phyloP scores from a whole-genome alignment of 441 rosid genomes.

The Pelargonium australe region DNA sequence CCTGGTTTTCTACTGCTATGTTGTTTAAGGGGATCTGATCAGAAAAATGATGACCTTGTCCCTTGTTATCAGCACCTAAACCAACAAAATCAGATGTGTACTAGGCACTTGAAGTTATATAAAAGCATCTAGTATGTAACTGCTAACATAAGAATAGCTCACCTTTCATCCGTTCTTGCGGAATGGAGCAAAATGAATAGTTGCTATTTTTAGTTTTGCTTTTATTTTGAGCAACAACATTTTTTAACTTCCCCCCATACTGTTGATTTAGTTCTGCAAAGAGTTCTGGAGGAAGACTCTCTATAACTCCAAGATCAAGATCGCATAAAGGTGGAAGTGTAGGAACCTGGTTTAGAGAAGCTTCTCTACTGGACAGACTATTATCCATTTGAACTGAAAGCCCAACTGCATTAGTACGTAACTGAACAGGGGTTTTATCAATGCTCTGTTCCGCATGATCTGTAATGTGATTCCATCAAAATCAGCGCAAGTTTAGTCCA shows the following conservation, averaged over 20 bases:
- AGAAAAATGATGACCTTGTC: conserved; percentile 23
- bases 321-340: conserved; percentile 57
- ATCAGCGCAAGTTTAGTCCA: conserved; percentile 5
- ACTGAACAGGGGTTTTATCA: conserved; percentile 29
- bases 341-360: conserved; percentile 26
- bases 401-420: conserved; percentile 23
- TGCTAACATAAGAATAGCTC: conserved; percentile 19
- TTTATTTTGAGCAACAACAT: conserved; percentile 45
- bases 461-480: conserved; percentile 28
- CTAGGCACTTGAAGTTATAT: conserved; percentile 19
- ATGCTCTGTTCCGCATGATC: conserved; percentile 31
- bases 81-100: conserved; percentile 17
- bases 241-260: conserved; percentile 67
- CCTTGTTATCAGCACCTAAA: conserved; percentile 22
- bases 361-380: conserved; percentile 25
- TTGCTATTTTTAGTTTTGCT: conserved; percentile 31
- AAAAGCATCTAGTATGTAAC: conserved; percentile 1
- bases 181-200: conserved; percentile 23
- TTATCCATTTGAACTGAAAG: conserved; percentile 30
- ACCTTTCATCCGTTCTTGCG: conserved; percentile 31
- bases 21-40: conserved; percentile 19
- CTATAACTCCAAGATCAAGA: conserved; percentile 75
- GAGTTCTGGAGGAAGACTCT: conserved; percentile 80
- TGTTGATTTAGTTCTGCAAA: conserved; percentile 72
- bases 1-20: conserved; percentile 32